Conservation (phyloP, 495 filamentous ascomycete species). For the Hypoxylon subgilvum region DNA sequence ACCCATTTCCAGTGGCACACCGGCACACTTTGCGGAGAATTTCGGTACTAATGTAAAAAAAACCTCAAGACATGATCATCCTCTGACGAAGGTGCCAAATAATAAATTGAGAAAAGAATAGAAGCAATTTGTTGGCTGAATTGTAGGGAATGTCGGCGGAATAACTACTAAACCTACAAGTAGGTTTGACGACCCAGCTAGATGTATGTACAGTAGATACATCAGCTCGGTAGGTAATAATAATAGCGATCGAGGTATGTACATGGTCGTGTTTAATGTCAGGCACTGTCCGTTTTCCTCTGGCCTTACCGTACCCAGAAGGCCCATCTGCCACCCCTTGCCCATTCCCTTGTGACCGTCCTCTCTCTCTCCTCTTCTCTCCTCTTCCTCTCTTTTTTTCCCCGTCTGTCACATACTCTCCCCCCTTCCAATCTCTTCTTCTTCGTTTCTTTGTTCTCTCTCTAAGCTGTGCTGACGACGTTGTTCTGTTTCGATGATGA, state of each 20-base stretch:
- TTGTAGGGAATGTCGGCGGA: not conserved
- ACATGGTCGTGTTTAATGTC: too few relatives aligned
- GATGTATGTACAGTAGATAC: conserved; percentile 8
- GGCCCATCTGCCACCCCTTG: conserved; percentile 52
- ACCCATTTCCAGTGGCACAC: conserved; percentile 19
- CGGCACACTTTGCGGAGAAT: conserved; percentile 27
- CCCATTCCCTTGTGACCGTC: conserved; percentile 40
- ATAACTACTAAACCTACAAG: not conserved
- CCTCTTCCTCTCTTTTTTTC: conserved; percentile 12
- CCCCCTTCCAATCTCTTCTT: conserved; percentile 22
- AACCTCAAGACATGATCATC: conserved; percentile 15
- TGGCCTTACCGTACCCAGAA: conserved; percentile 41
- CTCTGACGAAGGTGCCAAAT: conserved; percentile 14
- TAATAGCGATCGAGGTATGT: conserved; percentile 44
- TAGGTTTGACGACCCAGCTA: conserved; percentile 13
- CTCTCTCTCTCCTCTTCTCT: conserved; percentile 39
- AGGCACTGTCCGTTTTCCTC: conserved; percentile 29
- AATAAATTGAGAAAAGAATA: not conserved
- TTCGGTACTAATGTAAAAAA: conserved; percentile 22
- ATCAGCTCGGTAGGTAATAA: conserved; percentile 30
- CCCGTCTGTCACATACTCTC: conserved; percentile 14
- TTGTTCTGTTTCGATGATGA: conserved; percentile 20
- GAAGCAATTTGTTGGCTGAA: not conserved
- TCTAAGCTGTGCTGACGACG: conserved; percentile 8
- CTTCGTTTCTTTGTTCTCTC: conserved; percentile 17